A percentile compares a stretch with the other conserved stretches of the same genome.
phyloP scores from a whole-genome alignment of 2,329 filamentous ascomycete genomes.

The Alternaria rosae region DNA sequence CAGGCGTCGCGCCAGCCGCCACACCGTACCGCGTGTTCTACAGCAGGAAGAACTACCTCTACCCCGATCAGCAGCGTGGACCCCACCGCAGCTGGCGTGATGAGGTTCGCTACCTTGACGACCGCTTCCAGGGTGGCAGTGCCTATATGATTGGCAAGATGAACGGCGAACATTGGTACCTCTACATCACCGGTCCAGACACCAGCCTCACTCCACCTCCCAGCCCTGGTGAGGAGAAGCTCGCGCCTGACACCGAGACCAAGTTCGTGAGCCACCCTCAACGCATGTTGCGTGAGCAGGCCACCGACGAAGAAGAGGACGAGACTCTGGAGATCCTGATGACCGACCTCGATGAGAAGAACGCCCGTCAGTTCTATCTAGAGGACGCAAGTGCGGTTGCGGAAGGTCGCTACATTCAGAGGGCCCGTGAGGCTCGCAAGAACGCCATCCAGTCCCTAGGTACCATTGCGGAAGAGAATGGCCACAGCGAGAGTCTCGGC shows the following conservation, averaged over 20 bases:
- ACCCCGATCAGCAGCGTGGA: conserved; percentile 90
- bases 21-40: conserved; percentile 97
- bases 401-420: conserved; percentile 76
- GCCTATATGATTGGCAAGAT: conserved; percentile 99
- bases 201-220: conserved; percentile 80
- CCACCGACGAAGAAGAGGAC: conserved; percentile 65
- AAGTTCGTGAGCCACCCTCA: conserved; percentile 67
- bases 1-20: conserved; percentile 76
- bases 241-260: conserved; percentile 62
- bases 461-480: conserved; percentile 62
- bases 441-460: conserved; percentile 67
- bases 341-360: conserved; percentile 72
- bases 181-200: conserved; percentile 92
- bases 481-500: conserved; percentile 46
- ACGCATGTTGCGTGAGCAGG: conserved; percentile 57
- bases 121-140: conserved; percentile 88
- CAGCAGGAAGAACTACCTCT: conserved; percentile 97
- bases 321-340: conserved; percentile 77
- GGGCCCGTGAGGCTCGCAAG: conserved; percentile 69
- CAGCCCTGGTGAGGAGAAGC: conserved; percentile 66
- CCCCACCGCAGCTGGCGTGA: conserved; percentile 98
- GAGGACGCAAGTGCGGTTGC: conserved; percentile 90
- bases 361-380: conserved; percentile 73
- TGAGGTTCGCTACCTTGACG: conserved; percentile 91
- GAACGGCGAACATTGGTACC: conserved; percentile 99